phyloP scores from a whole-genome alignment of 225 moss, liverwort and hornwort genomes.

The Lunularia cruciata region DNA sequence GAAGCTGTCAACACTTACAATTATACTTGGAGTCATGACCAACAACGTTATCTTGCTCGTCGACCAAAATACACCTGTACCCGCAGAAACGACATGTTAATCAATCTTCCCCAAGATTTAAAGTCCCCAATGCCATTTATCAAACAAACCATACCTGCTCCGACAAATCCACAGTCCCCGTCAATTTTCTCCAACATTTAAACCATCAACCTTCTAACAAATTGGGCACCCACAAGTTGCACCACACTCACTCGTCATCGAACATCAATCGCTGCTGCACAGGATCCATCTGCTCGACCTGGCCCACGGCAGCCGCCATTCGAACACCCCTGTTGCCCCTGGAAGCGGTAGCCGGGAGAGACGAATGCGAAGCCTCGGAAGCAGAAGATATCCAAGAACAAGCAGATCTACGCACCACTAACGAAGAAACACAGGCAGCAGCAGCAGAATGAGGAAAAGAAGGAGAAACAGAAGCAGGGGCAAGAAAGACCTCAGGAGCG shows the following conservation, averaged over 20 bases:
- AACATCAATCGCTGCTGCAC: conserved; percentile 96
- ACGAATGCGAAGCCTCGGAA: too few relatives aligned
- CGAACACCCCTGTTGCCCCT: not conserved
- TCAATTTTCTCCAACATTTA: not conserved
- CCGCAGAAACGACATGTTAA: not conserved
- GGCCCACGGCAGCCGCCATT: not conserved
- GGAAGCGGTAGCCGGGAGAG: too few relatives aligned
- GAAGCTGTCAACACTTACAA: conserved; percentile 75
- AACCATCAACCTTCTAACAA: not conserved
- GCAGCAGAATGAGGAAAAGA: not conserved
- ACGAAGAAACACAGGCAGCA: not conserved
- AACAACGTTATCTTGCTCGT: conserved; percentile 86
- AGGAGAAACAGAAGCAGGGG: not conserved
- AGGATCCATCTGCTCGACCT: conserved; percentile 75
- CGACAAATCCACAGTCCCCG: not conserved
- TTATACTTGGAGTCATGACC: conserved; percentile 98
- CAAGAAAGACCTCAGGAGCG: not conserved
- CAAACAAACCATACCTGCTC: not conserved
- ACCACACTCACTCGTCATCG: conserved; percentile 73
- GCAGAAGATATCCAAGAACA: not conserved
- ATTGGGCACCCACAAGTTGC: not conserved
- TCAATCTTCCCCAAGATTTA: too few relatives aligned
- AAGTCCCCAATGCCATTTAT: too few relatives aligned
- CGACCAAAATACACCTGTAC: conserved; percentile 93
- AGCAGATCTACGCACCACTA: not conserved